Evolutionary conservation across 2,329 filamentous ascomycete species (phyloP).

Genomic region (Emericellopsis atlantica): DNA sequence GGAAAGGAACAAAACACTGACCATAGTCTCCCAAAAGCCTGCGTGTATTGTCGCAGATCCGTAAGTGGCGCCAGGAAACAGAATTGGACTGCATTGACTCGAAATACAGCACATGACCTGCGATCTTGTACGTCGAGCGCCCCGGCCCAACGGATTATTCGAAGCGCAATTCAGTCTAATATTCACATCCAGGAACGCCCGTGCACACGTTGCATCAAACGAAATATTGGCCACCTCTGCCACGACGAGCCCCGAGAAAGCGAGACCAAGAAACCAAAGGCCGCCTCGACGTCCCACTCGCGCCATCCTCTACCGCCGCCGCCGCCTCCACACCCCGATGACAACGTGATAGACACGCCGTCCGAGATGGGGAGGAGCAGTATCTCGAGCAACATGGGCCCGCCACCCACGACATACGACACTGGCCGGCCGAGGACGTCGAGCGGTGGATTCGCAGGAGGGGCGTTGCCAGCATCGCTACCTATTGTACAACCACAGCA

Average conservation of each 20-base stretch:
- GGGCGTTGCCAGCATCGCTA: slow-evolving; percentile 23
- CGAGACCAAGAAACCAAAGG: slow-evolving; percentile 68
- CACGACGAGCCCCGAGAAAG: slow-evolving; percentile 92
- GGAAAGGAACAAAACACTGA: neutral
- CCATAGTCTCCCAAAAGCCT: slow-evolving; percentile 38
- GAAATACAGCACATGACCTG: slow-evolving; percentile 73
- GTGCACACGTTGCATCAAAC: slow-evolving; percentile 94
- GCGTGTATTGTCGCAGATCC: slow-evolving; percentile 82
- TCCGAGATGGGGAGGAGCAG: slow-evolving; percentile 39
- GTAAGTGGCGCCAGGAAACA: slow-evolving; percentile 41
- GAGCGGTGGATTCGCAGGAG: slow-evolving; percentile 3
- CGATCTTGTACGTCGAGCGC: slow-evolving; percentile 60
- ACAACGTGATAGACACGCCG: slow-evolving; percentile 19
- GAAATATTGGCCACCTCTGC: slow-evolving; percentile 96
- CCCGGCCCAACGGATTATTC: neutral
- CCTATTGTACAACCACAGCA: slow-evolving; percentile 60
- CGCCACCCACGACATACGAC: slow-evolving; percentile 25
- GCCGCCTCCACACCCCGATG: slow-evolving; percentile 28
- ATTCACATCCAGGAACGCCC: slow-evolving; percentile 61
- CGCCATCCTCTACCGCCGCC: slow-evolving; percentile 36
- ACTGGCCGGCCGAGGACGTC: slow-evolving; percentile 8
- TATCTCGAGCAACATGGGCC: slow-evolving; percentile 43
- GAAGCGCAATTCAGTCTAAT: no score
- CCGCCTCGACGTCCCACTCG: slow-evolving; percentile 21
- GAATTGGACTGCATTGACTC: neutral